A percentile compares a stretch with the other conserved stretches of the same genome.
These are phyloP conservation scores for Colletotrichum sublineola DNA, from an alignment of 2,329 filamentous ascomycete species.

Conservation along the genomic window DNA sequence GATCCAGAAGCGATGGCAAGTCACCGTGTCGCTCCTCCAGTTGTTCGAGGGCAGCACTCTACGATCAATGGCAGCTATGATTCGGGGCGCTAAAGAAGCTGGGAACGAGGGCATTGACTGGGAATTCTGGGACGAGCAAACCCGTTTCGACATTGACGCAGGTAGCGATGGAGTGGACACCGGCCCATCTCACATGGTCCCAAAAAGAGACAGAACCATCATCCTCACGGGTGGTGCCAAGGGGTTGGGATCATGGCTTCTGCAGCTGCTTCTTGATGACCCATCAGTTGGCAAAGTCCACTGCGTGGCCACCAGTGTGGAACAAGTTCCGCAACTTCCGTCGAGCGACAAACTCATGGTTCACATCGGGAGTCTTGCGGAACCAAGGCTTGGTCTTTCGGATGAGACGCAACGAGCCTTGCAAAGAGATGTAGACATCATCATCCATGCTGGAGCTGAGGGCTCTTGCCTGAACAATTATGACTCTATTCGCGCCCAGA, in stretches of 20 bases:
- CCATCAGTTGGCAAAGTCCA: slow-evolving; percentile 53
- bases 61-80: slow-evolving; percentile 53
- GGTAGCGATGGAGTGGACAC: neutral
- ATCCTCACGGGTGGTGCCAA: slow-evolving; percentile 55
- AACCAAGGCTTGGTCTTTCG: slow-evolving; percentile 54
- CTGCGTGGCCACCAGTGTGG: slow-evolving; percentile 55
- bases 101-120: slow-evolving; percentile 25
- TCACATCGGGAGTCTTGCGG: slow-evolving; percentile 54
- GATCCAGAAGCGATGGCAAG: slow-evolving; percentile 51
- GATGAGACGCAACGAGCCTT: neutral
- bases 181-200: neutral
- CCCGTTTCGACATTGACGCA: slow-evolving; percentile 16
- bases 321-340: neutral
- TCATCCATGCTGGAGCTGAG: slow-evolving; percentile 65
- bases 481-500: slow-evolving; percentile 45
- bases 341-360: slow-evolving; percentile 48
- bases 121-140: slow-evolving; percentile 49
- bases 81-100: slow-evolving; percentile 43
- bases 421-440: slow-evolving; percentile 51
- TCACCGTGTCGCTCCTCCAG: slow-evolving; percentile 50
- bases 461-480: slow-evolving; percentile 52
- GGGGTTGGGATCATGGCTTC: slow-evolving; percentile 56
- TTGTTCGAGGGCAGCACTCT: slow-evolving; percentile 56
- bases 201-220: neutral
- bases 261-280: slow-evolving; percentile 52